Evolutionary conservation across 1,139 yeast genomes (phyloP), one percentile per base, ranked within the genome.

Genomic region (Hyphopichia pseudoburtonii): DNA sequence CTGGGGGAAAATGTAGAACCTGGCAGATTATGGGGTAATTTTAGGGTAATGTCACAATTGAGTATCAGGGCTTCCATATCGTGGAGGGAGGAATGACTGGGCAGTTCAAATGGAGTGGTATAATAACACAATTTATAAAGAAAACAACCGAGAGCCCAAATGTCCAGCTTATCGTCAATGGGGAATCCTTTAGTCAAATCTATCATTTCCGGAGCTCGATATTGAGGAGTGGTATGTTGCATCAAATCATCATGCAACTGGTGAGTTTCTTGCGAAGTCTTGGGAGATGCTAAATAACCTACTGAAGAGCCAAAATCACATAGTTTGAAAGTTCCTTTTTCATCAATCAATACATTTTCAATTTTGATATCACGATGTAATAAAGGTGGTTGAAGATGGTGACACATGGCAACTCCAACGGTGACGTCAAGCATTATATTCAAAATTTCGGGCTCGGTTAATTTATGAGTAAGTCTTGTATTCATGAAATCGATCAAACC

Each of bases 261-360:
- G 37, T 81, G 81, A 49, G 82, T 70, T 52, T 86, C 95, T 41
- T 78, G 80, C 7, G 79, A 72, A 43, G 73, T 77, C 40, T 73
- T 65, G 1, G 96, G 94, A 3, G 85, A 80, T 30, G 78, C 74
- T 47, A 78, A 64, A 41, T 79, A 82, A 15, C 76, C 78, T 17
- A 90, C 84, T 0, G 96, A 86, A 1, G 97, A 88, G 1, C 99
- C 99, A 66, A 92, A 92, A 62, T 92, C 99, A 57, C 96, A 86
- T 28, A 92, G 66, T 60, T 90, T 92, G 61, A 78, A 94, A 36
- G 76, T 76, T 34, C 87, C 85, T 32, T 80, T 70, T 3, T 70
- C 76, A 49, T 88, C 86, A 22, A 92, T 83, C 45, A 92, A 72
- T 5, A 92, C 97, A 58, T 92, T 92, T 60, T 92, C 99, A 48